Percentiles rank a stretch among this genome's conserved stretches.
phyloP scores from a whole-genome alignment of 2,329 filamentous ascomycete genomes.

The Lasiodiplodia theobromae region DNA sequence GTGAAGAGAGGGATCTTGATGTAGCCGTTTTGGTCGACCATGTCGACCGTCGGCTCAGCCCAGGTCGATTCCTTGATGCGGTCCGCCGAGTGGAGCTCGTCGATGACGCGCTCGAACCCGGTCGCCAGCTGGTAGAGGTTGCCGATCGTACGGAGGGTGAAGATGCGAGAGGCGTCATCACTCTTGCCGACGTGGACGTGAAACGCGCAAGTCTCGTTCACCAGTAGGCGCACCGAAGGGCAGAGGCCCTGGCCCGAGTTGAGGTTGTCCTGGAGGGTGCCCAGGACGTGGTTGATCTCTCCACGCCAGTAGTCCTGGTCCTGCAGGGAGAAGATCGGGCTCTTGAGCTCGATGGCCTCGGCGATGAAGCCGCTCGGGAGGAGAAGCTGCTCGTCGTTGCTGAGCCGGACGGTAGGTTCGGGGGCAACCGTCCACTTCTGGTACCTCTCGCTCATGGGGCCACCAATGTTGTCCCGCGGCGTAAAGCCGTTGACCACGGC shows the following conservation, averaged over 20 bases:
- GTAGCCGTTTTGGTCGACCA: too few relatives aligned
- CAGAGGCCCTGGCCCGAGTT: background rate
- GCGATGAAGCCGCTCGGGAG: background rate
- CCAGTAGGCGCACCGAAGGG: background rate
- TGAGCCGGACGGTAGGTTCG: background rate
- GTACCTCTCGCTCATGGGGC: background rate
- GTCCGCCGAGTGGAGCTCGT: slow-evolving; percentile 36
- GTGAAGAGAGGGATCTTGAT: background rate
- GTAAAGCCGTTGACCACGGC: background rate
- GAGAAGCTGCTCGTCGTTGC: background rate
- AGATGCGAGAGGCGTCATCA: slow-evolving; percentile 33
- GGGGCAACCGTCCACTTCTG: background rate
- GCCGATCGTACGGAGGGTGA: slow-evolving; percentile 34
- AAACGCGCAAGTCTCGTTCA: slow-evolving; percentile 31
- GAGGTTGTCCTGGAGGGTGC: background rate
- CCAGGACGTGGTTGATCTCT: background rate
- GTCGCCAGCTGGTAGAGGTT: slow-evolving; percentile 38
- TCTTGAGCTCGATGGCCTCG: background rate
- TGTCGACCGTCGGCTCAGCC: background rate
- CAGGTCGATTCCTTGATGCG: slow-evolving; percentile 16
- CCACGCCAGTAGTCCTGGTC: background rate
- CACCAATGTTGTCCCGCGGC: too few relatives aligned
- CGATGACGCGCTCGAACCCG: slow-evolving; percentile 40
- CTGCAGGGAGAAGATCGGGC: background rate
- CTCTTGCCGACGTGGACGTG: slow-evolving; percentile 42